Evolutionary conservation across 148 eudicot species (phyloP), one percentile per base, ranked within the genome.

Genomic region (Nepenthes mirabilis): DNA sequence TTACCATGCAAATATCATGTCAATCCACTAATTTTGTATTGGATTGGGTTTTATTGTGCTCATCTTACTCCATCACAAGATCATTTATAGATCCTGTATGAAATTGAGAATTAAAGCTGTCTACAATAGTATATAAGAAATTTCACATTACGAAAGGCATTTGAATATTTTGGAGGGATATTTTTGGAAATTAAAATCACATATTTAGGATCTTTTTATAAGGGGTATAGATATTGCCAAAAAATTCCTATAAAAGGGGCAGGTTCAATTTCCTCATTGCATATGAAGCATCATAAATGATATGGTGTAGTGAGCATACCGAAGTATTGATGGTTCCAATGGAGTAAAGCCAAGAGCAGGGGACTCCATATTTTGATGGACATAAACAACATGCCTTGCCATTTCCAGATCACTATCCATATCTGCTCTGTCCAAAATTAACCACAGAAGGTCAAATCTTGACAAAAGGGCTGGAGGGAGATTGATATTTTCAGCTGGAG

Each of bases 391-490:
- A 74, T 94, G 97, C 69, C 99, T 84, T 53, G 99, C 97, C 90
- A 94, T 48, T 74, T 94, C 99, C 69, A 94, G 97, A 81, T 94
- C 99, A 55, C 71, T 84, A 65, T 94, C 99, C 99, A 94, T 94
- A 72, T 94, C 99, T 43, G 99, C 99, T 64, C 81, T 78, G 72
- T 94, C 99, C 65, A 94, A 80, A 69, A 94, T 94, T 72, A 94
- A 66, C 97, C 99, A 94, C 47, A 94, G 68, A 76, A 94, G 88
- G 79, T 94, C 99, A 72, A 94, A 94, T 80, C 99, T 89, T 60
- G 99, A 94, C 60, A 94, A 70, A 75, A 94, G 97, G 47, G 99
- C 99, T 45, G 99, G 99, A 64, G 99, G 99, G 37, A 94, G 95
- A 75, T 94, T 94, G 45, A 94, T 94, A 74, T 94, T 94, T 75